Base-by-base conservation (phyloP, 2,329 filamentous ascomycete genomes). In the Juglanconis juglandina region DNA sequence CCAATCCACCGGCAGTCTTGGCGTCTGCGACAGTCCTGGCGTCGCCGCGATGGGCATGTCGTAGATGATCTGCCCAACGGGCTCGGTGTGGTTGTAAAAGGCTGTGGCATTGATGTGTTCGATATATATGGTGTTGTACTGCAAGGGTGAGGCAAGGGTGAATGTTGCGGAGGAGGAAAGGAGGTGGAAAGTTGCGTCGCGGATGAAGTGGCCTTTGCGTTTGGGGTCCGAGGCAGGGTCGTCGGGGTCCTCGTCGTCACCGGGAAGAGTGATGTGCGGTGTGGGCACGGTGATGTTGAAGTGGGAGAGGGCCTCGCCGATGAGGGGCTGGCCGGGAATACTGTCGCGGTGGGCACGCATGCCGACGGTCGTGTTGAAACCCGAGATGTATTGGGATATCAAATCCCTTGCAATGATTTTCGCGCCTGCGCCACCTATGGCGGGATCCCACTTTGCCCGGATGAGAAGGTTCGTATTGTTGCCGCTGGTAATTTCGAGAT, bases 151-250 rank as follows among this genome's bases (percentile, higher is more conserved):
- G 44, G 87, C 81, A 30, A 98, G 81, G 0, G 85, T 87, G 73
- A 99, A 97, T 1, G 88, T 86, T 3, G 94, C 94, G 0, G 92
- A 92, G 0, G 92, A 96, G 14, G 91, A 90, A 64, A 95, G 82
- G 56, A 98, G 75, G 75, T 98, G 92, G 74, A 99, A 87, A 6
- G 88, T 94, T 10, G 93, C 91, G 67, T 91, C 87, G 70, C 89
- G 85, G 67, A 99, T 92, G 72, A 98, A 97, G 65, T 86, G 86
- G 0, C 82, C 76, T 34, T 75, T 75, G 44, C 54, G 34, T 11
- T 37, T 30, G 3, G 54, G 54, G 8, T 48, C 17, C 5, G 54
- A 34, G n/a, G 34, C 34, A 10, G 54, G 54, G 32, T 78, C 75
- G 44, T 79, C 75, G 10, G 76, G 73, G 13, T 77, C 74, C 11